Base-by-base conservation (phyloP, 148 eudicot species). In the Diospyros lotus region DNA sequence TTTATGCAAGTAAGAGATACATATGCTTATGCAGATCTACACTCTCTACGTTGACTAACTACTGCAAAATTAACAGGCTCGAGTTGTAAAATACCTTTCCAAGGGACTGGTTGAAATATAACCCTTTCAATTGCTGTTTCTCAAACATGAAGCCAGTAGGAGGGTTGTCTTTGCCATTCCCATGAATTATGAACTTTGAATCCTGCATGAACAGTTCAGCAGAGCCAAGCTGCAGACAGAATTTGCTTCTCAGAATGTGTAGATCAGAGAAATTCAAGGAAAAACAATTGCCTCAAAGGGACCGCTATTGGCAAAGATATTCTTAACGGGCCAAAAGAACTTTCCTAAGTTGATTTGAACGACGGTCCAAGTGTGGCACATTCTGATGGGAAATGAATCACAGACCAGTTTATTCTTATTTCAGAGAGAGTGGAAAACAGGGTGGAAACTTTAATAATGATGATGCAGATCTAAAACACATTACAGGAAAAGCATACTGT, bases 41-140 rank as follows among this genome's bases (percentile, higher is more conserved):
- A 43, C 5, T 44, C 12, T 9, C 41, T 56, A n/a, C 0, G 58
- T 17, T 58, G 66, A 59, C 18, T 28, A 46, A 61, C 2, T 8
- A 38, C 5, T 9, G 44, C 68, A 62, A 73, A 48, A 38, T 61
- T 7, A 62, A 73, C 14, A 38, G 48, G 28, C 18, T 61, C 9
- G n/a, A 58, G 46, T 48, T 28, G 15, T 18, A 51, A 53, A 62
- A 55, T 87, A 94, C 98, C 97, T 94, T 94, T 41, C 92, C 66
- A 66, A 94, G 93, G 80, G 96, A 90, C 75, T 95, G 97, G 80
- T 92, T 92, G 77, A 95, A 95, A 87, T 95, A 92, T 84, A 95
- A 75, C 10, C 92, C 98, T 76, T 83, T 87, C 88, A 89, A 73
- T 75, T 86, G 91, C 79, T 92, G 88, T 81, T 88, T 95, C 84